Conservation (phyloP, 176 grass and related monocot genomes). For the Urochloa ruziziensis region DNA sequence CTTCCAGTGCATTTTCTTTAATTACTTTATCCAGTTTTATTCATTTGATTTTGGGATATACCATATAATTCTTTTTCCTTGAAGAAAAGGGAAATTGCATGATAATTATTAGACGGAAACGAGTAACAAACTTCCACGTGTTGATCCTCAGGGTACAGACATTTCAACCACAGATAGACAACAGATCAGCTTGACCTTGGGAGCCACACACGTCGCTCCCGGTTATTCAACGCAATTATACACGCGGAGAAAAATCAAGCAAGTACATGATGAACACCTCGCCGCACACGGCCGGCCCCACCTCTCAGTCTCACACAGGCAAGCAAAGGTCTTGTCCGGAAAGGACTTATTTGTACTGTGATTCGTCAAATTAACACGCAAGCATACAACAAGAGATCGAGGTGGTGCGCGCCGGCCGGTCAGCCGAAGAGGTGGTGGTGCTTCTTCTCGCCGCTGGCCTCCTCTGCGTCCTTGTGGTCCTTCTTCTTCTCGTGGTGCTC, state of each 20-base stretch:
- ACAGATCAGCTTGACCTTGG: not conserved
- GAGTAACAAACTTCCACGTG: too few relatives aligned
- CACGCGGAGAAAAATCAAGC: not conserved
- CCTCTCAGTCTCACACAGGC: conserved; percentile 22
- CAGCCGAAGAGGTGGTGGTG: conserved; percentile 74
- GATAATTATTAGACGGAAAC: too few relatives aligned
- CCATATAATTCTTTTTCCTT: too few relatives aligned
- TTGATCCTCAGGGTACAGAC: too few relatives aligned
- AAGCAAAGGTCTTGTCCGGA: not conserved
- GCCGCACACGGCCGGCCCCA: not conserved
- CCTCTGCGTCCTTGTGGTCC: conserved; percentile 68
- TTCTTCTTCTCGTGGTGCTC: conserved; percentile 96
- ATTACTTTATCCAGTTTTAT: too few relatives aligned
- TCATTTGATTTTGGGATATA: too few relatives aligned
- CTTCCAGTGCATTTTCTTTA: too few relatives aligned
- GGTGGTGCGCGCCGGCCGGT: not conserved
- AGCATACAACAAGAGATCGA: not conserved
- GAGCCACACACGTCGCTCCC: not conserved
- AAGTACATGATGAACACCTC: not conserved
- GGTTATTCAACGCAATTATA: conserved; percentile 10
- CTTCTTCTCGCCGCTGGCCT: conserved; percentile 72
- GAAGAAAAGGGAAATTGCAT: too few relatives aligned
- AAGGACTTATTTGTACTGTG: not conserved
- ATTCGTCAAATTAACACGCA: not conserved
- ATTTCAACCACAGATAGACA: not conserved